Evolutionary conservation across 441 rosid species (phyloP).

Genomic region (Melastoma candidum): DNA sequence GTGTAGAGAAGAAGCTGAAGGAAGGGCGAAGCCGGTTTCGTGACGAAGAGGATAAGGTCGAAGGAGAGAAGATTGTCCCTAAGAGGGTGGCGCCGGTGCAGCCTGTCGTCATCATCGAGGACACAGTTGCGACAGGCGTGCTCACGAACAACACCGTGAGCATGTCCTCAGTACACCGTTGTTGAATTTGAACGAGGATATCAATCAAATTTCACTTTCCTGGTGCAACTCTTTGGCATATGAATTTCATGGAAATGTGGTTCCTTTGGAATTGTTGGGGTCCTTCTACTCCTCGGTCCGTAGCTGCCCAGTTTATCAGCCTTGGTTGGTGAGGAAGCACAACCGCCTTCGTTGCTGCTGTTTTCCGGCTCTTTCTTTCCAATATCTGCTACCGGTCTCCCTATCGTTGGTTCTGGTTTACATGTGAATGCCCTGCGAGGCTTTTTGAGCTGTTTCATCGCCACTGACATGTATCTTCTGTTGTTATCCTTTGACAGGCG

Average conservation of each 20-base stretch:
- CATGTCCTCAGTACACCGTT: no score
- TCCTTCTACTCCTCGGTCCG: slow-evolving; percentile 22
- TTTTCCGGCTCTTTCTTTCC: no score
- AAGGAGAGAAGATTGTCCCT: no score
- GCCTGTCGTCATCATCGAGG: no score
- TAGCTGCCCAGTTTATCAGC: slow-evolving; percentile 11
- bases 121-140: no score
- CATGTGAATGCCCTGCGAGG: slow-evolving; percentile 3
- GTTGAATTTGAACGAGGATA: no score
- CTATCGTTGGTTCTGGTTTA: no score
- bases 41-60: slow-evolving; percentile 15
- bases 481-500: slow-evolving; percentile 13
- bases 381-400: no score
- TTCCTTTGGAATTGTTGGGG: slow-evolving; percentile 33
- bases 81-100: no score
- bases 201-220: slow-evolving; percentile 8
- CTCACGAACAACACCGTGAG: no score
- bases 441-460: slow-evolving; percentile 16
- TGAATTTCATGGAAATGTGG: slow-evolving; percentile 40
- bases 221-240: slow-evolving; percentile 40
- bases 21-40: slow-evolving; percentile 19
- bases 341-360: no score
- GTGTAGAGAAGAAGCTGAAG: slow-evolving; percentile 66
- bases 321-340: slow-evolving; percentile 10
- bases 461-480: slow-evolving; percentile 22